Base-by-base conservation (phyloP, 768 basidiomycete genomes). In the Lactifluus piperatus region DNA sequence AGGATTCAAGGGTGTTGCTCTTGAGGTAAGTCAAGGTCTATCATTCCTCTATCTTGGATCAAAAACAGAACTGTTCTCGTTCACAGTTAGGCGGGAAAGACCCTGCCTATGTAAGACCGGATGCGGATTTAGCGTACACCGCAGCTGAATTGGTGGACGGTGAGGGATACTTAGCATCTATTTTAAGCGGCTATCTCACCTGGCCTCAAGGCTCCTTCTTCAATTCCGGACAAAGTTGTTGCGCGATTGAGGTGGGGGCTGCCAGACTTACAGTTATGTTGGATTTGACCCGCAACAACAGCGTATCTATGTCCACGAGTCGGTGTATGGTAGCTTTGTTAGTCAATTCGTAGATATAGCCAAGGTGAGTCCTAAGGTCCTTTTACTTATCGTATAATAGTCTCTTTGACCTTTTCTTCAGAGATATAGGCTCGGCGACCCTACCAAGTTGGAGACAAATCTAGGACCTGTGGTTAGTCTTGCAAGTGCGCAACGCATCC, bases 191-290 rank as follows among this genome's bases (percentile, higher is more conserved):
- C 45, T 43, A 18, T 2, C 47, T 64, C 55, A 44, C 49, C 32
- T 52, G 45, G 44, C 36, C 22, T 41, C 1, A 65, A 92, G 90
- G 92, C 37, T 86, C 92, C 4, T 85, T 94, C 74, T 99, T 93
- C 78, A 98, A 98, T 72, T 94, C 94, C 16, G 97, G 97, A 1
- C 97, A 99, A 73, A 94, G 92, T 63, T 98, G 95, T 71, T 97
- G 95, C 68, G 84, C 88, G 0, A 76, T 98, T 60, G 97, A 99
- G 77, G 89, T 88, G 18, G 18, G 5, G 13, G 8, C 26, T 13
- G 13, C 30, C 27, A 32, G 45, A 18, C 36, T 24, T 2, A 26
- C n/a, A 45, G 32, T 54, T 14, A 20, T n/a, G 5, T 26, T 5
- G 9, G 3, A 32, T 39, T 22, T 51, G 30, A 56, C 29, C 9